phyloP scores from a whole-genome alignment of 495 filamentous ascomycete species.

The Hypoxylon cercidicola region DNA sequence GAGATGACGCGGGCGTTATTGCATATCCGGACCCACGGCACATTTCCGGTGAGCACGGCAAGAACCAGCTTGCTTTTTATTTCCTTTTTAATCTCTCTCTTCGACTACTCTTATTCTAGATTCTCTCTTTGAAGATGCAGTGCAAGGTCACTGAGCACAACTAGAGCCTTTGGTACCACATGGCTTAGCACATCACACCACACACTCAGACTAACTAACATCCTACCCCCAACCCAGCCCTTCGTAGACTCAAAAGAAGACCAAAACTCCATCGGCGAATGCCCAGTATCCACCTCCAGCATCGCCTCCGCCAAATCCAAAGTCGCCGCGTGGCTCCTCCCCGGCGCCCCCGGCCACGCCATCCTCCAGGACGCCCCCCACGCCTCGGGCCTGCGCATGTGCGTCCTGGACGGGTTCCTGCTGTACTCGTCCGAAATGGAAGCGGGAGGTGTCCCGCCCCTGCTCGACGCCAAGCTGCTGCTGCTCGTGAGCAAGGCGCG shows the following conservation, averaged over 20 bases:
- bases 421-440: slow-evolving; percentile 67
- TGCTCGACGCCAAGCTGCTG: slow-evolving; percentile 80
- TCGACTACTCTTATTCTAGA: neutral
- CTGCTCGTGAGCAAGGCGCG: slow-evolving; percentile 68
- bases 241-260: slow-evolving; percentile 79
- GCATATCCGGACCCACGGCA: slow-evolving; percentile 73
- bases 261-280: slow-evolving; percentile 68
- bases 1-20: slow-evolving; percentile 68
- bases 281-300: slow-evolving; percentile 53
- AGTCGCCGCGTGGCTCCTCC: slow-evolving; percentile 55
- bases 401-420: slow-evolving; percentile 84
- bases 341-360: slow-evolving; percentile 47
- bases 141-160: too few species aligned
- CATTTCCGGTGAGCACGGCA: slow-evolving; percentile 62
- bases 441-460: slow-evolving; percentile 54
- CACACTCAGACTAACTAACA: slow-evolving; percentile 30
- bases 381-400: slow-evolving; percentile 55
- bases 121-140: too few species aligned
- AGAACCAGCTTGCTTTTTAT: too few species aligned
- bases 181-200: neutral
- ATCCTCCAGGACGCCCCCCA: slow-evolving; percentile 31
- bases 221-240: slow-evolving; percentile 50
- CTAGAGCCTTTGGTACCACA: neutral
- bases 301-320: slow-evolving; percentile 52
- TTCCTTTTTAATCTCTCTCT: neutral